Conservation (phyloP, 768 basidiomycete genomes). For the Gloeopeniophorella convolvens region DNA sequence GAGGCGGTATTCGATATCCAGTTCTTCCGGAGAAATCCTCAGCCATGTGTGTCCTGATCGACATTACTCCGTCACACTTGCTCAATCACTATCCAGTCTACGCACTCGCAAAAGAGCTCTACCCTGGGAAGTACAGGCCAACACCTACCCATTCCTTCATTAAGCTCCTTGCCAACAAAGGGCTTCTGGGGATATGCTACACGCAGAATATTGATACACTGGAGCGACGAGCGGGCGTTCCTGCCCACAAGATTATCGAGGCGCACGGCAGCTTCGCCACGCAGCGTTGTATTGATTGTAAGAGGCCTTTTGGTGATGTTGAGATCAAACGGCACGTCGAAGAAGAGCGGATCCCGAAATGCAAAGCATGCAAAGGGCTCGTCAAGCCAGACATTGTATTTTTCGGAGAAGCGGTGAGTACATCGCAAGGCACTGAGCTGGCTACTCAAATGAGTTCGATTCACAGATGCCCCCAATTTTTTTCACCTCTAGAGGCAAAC, state of each 20-base stretch:
- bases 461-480: constrained; percentile 69
- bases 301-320: constrained; percentile 47
- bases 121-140: constrained; percentile 85
- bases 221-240: constrained; percentile 77
- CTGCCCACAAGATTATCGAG: constrained; percentile 71
- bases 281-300: constrained; percentile 78
- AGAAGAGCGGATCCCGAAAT: constrained; percentile 60
- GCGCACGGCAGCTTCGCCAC: constrained; percentile 94
- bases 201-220: constrained; percentile 94
- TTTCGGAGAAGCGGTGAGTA: constrained; percentile 71
- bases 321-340: constrained; percentile 62
- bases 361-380: constrained; percentile 60
- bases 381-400: constrained; percentile 96
- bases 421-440: neutral
- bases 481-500: constrained; percentile 43
- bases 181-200: constrained; percentile 68
- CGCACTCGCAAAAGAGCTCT: constrained; percentile 86
- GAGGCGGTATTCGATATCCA: constrained; percentile 93
- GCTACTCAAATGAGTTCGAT: neutral
- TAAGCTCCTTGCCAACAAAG: constrained; percentile 64
- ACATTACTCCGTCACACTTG: neutral
- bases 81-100: constrained; percentile 49
- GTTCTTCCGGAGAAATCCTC: constrained; percentile 75
- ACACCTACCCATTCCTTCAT: constrained; percentile 90
- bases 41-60: constrained; percentile 54